Percentiles rank a stretch among this genome's conserved stretches.
Conservation (phyloP, 225 moss, liverwort and hornwort genomes). For the Sphagnum tenellum region DNA sequence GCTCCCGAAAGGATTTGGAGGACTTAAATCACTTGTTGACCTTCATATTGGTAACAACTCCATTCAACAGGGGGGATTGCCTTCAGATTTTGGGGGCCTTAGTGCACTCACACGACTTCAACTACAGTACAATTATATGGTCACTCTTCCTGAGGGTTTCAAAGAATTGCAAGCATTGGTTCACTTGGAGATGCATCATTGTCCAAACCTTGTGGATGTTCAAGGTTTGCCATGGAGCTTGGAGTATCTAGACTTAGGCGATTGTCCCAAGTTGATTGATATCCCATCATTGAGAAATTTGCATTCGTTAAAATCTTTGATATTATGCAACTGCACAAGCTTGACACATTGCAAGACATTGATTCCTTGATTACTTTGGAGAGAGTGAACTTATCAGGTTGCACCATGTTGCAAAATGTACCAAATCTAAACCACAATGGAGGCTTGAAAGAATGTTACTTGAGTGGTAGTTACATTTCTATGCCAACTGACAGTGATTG, state of each 20-base stretch:
- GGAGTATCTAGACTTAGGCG: constrained; percentile 5
- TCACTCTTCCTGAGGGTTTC: too few species aligned
- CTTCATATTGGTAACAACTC: too few species aligned
- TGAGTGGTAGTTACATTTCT: constrained; percentile 11
- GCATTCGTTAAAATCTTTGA: neutral
- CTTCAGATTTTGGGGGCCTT: too few species aligned
- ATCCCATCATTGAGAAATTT: constrained; percentile 1
- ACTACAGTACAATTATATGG: too few species aligned
- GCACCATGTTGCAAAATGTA: constrained; percentile 4
- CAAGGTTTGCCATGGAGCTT: constrained; percentile 12
- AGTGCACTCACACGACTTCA: too few species aligned
- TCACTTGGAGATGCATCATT: neutral
- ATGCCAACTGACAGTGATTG: constrained; percentile 1
- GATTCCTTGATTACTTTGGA: constrained; percentile 13
- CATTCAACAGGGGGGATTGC: too few species aligned
- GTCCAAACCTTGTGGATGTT: neutral
- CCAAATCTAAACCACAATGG: neutral
- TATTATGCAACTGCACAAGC: constrained; percentile 9
- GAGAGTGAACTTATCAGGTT: constrained; percentile 1
- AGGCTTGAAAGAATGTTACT: neutral
- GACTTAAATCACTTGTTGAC: too few species aligned
- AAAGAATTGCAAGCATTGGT: neutral
- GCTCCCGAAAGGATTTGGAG: too few species aligned
- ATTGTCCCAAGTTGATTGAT: neutral
- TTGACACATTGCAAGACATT: constrained; percentile 6